These are phyloP conservation scores for Cutaneotrichosporon dermatis DNA, from an alignment of 1,284 basidiomycete species.

Conservation along the genomic window DNA sequence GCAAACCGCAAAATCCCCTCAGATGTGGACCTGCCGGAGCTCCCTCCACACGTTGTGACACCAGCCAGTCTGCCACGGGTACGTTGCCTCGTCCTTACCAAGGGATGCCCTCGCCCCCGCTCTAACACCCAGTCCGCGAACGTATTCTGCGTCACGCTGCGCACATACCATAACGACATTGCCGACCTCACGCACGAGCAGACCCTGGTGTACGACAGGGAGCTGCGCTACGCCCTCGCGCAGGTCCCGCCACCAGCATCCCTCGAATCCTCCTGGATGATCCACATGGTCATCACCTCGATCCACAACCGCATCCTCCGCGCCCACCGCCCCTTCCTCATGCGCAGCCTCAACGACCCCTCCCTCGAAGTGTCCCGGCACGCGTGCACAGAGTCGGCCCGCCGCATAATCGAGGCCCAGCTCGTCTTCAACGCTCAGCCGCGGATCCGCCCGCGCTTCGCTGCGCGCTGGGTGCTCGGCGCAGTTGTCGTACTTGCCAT, in stretches of 20 bases:
- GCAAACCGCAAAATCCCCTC: conserved; percentile 1
- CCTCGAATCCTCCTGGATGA: conserved; percentile 16
- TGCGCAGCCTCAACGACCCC: conserved; percentile 10
- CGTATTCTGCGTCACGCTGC: background rate
- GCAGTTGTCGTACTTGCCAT: conserved; percentile 20
- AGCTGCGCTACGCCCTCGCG: background rate
- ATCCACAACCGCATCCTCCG: conserved; percentile 24
- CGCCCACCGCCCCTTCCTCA: conserved; percentile 24
- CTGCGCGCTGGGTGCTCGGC: conserved; percentile 22
- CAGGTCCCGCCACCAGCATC: background rate
- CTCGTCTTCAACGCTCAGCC: conserved; percentile 6
- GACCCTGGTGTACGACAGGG: background rate
- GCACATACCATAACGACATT: background rate
- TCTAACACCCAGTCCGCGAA: background rate
- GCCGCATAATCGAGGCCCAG: conserved; percentile 16
- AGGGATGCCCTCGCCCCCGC: too few species aligned
- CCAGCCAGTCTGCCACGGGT: background rate
- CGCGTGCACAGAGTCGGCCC: background rate
- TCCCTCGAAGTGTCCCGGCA: conserved; percentile 1
- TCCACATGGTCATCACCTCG: conserved; percentile 14
- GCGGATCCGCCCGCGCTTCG: conserved; percentile 14
- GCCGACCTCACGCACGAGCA: background rate
- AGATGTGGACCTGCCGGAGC: conserved; percentile 1
- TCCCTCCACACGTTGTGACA: background rate
- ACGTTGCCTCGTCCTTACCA: background rate